Conservation (phyloP, 129 eudicot species). For the Flaveria sonorensis region DNA sequence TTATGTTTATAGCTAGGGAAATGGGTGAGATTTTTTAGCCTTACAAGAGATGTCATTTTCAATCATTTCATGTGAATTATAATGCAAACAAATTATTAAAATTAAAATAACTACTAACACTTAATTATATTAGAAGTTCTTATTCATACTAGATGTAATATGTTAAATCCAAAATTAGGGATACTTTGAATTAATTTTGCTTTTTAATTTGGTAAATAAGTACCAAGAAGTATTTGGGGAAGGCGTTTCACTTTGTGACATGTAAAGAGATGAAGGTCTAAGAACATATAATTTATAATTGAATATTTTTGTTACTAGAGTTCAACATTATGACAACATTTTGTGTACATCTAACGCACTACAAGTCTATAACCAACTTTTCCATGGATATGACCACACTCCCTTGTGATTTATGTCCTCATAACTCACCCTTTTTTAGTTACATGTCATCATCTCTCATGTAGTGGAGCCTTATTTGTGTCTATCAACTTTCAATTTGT, state of each 20-base stretch:
- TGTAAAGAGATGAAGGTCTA: constrained; percentile 8
- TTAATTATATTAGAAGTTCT: neutral
- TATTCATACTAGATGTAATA: neutral
- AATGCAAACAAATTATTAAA: neutral
- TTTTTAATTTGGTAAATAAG: neutral
- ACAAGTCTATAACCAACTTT: constrained; percentile 9
- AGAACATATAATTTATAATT: neutral
- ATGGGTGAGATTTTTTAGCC: neutral
- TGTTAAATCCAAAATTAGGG: neutral
- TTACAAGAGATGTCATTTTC: neutral
- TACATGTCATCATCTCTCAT: constrained; percentile 14
- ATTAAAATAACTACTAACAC: neutral
- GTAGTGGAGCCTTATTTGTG: neutral
- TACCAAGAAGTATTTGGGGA: neutral
- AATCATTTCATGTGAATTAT: neutral
- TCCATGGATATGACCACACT: constrained; percentile 20
- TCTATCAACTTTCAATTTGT: too few relatives aligned
- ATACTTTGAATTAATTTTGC: neutral
- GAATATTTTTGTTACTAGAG: neutral
- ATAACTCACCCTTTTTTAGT: constrained; percentile 19
- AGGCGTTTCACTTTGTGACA: constrained; percentile 1
- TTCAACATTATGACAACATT: constrained; percentile 27
- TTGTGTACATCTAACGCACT: constrained; percentile 22
- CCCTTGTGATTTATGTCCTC: constrained; percentile 31
- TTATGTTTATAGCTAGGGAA: neutral